Conservation (phyloP, 371 early-diverging fungal genomes). For the Mucor irregularis region DNA sequence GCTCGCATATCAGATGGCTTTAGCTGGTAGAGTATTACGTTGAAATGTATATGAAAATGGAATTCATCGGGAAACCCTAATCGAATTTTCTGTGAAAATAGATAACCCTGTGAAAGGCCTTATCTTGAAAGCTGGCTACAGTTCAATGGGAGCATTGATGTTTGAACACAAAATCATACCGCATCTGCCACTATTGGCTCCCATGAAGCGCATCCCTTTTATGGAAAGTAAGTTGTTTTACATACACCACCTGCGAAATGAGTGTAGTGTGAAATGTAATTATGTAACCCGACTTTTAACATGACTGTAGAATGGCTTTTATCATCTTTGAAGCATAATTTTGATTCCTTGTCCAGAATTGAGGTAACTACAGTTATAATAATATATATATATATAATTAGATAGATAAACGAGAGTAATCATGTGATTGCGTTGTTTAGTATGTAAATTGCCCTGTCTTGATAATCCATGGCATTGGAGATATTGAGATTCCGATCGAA, state of each 20-base stretch:
- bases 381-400: background rate
- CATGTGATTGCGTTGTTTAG: constrained; percentile 20
- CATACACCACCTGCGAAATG: background rate
- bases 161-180: constrained; percentile 44
- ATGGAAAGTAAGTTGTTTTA: constrained; percentile 28
- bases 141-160: constrained; percentile 38
- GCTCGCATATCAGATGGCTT: constrained; percentile 40
- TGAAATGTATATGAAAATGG: background rate
- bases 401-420: background rate
- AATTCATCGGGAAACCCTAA: background rate
- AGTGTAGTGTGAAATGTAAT: background rate
- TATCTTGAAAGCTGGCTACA: constrained; percentile 48
- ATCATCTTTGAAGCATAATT: constrained; percentile 31
- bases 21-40: constrained; percentile 19
- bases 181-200: constrained; percentile 36
- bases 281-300: too few relatives aligned
- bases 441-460: constrained; percentile 38
- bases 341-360: constrained; percentile 44
- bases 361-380: constrained; percentile 22
- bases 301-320: constrained; percentile 33
- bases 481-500: constrained; percentile 41
- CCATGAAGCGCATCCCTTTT: constrained; percentile 30
- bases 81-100: background rate
- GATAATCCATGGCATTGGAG: constrained; percentile 34
- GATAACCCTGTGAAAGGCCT: constrained; percentile 37